phyloP scores from a whole-genome alignment of 1,284 basidiomycete species.

The Porodaedalea pini region DNA sequence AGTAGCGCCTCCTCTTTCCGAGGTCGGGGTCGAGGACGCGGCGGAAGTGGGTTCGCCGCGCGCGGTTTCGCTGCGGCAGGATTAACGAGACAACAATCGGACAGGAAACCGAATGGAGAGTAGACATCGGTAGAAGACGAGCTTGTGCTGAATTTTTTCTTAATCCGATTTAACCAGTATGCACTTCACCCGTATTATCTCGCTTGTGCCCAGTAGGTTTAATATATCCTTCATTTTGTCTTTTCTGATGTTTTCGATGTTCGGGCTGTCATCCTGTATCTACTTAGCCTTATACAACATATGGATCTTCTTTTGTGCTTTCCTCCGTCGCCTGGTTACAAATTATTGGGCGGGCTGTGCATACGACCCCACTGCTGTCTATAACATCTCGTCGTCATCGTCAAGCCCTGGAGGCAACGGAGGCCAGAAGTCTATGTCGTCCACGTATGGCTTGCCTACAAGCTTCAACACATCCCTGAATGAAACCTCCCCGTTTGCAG shows the following conservation, averaged over 20 bases:
- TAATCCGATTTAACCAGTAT: too few species aligned
- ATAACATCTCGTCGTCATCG: neutral
- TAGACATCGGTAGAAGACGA: neutral
- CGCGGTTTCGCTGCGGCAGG: constrained; percentile 68
- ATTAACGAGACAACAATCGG: constrained; percentile 42
- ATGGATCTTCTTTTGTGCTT: neutral
- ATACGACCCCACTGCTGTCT: neutral
- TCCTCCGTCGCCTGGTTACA: neutral
- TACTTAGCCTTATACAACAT: constrained; percentile 2
- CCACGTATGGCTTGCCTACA: neutral
- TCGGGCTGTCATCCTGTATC: neutral
- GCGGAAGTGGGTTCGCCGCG: constrained; percentile 57
- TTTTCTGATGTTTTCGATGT: neutral
- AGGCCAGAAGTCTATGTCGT: constrained; percentile 13
- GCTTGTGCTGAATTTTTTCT: too few species aligned
- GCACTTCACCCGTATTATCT: too few species aligned
- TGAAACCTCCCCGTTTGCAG: constrained; percentile 52
- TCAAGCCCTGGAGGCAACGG: constrained; percentile 10
- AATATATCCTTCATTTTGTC: neutral
- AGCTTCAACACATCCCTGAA: constrained; percentile 54
- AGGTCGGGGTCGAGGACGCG: constrained; percentile 53
- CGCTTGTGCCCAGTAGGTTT: neutral
- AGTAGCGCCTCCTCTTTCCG: constrained; percentile 28
- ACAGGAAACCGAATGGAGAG: constrained; percentile 32
- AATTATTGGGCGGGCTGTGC: neutral